Evolutionary conservation across 2,329 filamentous ascomycete species (phyloP).

Genomic region (Fusarium sp.): DNA sequence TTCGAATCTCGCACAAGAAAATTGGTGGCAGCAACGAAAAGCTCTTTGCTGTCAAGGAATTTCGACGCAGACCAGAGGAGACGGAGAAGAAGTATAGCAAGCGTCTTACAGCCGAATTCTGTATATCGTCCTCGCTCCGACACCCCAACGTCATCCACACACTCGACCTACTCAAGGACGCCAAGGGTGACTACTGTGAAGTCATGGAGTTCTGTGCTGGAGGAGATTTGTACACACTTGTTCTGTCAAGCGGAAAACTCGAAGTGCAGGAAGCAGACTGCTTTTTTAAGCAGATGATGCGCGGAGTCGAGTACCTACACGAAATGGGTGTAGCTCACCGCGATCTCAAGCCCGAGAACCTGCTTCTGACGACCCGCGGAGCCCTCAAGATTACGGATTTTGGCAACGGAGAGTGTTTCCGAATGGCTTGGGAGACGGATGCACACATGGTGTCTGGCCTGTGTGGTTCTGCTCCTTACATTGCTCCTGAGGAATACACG

Average conservation of each 20-base stretch:
- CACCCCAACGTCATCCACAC: constrained; percentile 99
- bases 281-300: constrained; percentile 99
- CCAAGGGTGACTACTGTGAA: constrained; percentile 98
- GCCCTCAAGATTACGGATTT: constrained; percentile 98
- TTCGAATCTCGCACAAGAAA: constrained; percentile 97
- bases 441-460: constrained; percentile 98
- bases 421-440: constrained; percentile 99
- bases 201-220: constrained; percentile 99
- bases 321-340: constrained; percentile 99
- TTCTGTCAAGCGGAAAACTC: constrained; percentile 91
- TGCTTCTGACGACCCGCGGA: constrained; percentile 92
- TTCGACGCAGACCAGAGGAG: constrained; percentile 93
- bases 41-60: constrained; percentile 98
- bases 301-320: constrained; percentile 98
- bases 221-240: constrained; percentile 93
- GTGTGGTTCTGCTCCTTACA: constrained; percentile 97
- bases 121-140: constrained; percentile 95
- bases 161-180: constrained; percentile 92
- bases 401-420: constrained; percentile 98
- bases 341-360: constrained; percentile 96
- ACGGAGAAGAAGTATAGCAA: constrained; percentile 99
- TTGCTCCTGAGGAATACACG: constrained; percentile 95
- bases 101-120: constrained; percentile 96
- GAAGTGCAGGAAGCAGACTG: constrained; percentile 95
- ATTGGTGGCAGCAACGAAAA: constrained; percentile 87